Conservation (phyloP, 129 eudicot species). For the Flaveria linearis region DNA sequence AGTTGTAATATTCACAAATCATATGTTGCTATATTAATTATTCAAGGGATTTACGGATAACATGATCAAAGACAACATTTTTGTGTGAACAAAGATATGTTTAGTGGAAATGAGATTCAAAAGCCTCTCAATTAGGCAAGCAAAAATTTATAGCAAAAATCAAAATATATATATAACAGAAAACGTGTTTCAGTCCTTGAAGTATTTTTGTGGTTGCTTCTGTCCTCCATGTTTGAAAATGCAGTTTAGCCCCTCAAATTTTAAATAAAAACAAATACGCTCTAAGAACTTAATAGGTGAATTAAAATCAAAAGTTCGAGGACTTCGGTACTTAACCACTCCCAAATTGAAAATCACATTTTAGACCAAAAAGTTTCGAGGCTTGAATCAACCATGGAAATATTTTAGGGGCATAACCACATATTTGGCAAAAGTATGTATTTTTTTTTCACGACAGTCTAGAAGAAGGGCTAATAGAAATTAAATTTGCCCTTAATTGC, state of each 20-base stretch:
- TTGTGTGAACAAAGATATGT: background rate
- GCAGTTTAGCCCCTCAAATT: background rate
- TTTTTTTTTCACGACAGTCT: background rate
- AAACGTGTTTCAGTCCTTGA: background rate
- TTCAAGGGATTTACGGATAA: background rate
- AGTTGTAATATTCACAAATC: background rate
- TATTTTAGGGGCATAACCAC: background rate
- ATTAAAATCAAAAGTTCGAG: background rate
- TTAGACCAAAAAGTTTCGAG: background rate
- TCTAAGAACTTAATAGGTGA: background rate
- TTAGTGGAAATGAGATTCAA: background rate
- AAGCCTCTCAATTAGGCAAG: background rate
- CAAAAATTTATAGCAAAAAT: background rate
- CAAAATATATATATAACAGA: background rate
- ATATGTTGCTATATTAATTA: background rate
- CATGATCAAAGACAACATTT: background rate
- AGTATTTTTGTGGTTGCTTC: too few species aligned
- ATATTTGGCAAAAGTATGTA: background rate
- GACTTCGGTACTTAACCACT: background rate
- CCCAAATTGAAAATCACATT: background rate
- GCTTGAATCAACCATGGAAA: background rate
- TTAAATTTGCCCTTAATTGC: background rate
- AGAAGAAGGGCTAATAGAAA: background rate
- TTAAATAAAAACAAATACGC: background rate
- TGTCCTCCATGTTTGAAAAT: too few species aligned